phyloP scores from a whole-genome alignment of 2,329 filamentous ascomycete species.

The Microsporum audouinii region DNA sequence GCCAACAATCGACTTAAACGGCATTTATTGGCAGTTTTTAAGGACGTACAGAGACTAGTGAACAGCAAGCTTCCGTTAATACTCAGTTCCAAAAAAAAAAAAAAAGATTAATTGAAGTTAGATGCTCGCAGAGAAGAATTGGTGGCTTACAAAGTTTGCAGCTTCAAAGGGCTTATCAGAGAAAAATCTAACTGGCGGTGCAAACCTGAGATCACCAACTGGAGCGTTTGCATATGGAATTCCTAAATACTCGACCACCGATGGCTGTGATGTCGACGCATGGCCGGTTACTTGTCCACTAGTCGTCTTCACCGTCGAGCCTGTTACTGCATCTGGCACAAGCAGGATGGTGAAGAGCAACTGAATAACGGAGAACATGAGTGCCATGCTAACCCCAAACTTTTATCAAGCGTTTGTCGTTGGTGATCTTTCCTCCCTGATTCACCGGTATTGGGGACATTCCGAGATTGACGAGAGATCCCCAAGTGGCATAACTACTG shows the following conservation, averaged over 20 bases:
- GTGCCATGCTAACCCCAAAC: background rate
- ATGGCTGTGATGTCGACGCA: conserved; percentile 6
- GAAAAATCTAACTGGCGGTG: conserved; percentile 3
- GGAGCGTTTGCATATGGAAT: conserved; percentile 12
- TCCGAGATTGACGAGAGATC: background rate
- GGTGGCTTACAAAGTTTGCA: background rate
- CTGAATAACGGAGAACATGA: background rate
- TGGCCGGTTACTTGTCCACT: conserved; percentile 13
- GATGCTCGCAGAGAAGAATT: background rate
- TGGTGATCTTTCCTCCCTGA: background rate
- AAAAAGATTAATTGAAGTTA: background rate
- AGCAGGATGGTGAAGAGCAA: background rate
- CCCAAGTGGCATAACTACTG: background rate
- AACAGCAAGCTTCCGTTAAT: background rate
- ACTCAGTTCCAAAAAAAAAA: background rate
- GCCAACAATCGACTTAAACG: background rate
- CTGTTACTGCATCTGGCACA: background rate
- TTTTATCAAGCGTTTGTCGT: background rate
- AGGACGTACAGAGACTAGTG: background rate
- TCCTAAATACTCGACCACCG: conserved; percentile 13
- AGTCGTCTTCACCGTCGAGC: conserved; percentile 9
- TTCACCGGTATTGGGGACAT: background rate
- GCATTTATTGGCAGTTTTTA: background rate
- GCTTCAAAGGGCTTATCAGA: conserved; percentile 4
- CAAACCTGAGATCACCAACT: conserved; percentile 10